A percentile compares a stretch with the other conserved stretches of the same genome.
Conservation (phyloP, 345 rosid species). For the Noccaea caerulescens region DNA sequence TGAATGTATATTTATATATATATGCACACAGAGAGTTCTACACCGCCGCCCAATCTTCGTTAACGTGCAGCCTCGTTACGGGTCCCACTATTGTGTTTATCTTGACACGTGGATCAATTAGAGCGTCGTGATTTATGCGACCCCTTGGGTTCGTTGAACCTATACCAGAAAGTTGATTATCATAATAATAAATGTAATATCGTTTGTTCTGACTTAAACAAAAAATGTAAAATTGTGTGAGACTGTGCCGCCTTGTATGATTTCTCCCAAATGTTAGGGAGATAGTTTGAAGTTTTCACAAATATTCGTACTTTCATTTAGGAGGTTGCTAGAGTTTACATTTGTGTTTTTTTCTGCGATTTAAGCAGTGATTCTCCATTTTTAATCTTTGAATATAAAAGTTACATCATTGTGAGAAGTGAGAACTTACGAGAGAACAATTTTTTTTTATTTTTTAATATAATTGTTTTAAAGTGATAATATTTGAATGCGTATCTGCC, state of each 20-base stretch:
- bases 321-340: background rate
- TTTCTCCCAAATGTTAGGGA: conserved; percentile 26
- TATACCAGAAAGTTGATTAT: conserved; percentile 19
- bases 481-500: conserved; percentile 35
- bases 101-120: conserved; percentile 40
- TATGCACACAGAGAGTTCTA: background rate
- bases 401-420: too few species aligned
- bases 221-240: conserved; percentile 2
- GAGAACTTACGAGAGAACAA: too few species aligned
- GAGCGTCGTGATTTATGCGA: conserved; percentile 40
- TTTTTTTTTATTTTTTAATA: too few species aligned
- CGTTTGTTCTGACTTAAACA: too few species aligned
- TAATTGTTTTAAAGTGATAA: too few species aligned
- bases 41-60: conserved; percentile 37
- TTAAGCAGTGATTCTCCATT: background rate
- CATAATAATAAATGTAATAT: background rate
- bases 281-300: background rate
- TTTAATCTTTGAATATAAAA: too few species aligned
- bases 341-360: background rate
- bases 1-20: conserved; percentile 21
- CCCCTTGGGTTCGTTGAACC: conserved; percentile 43
- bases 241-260: conserved; percentile 28
- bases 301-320: background rate
- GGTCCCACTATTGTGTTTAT: conserved; percentile 39
- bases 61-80: conserved; percentile 34